A percentile compares a stretch with the other conserved stretches of the same genome.
Evolutionary conservation across 2,329 filamentous ascomycete species (phyloP).

Genomic region (Epichloe baconii): DNA sequence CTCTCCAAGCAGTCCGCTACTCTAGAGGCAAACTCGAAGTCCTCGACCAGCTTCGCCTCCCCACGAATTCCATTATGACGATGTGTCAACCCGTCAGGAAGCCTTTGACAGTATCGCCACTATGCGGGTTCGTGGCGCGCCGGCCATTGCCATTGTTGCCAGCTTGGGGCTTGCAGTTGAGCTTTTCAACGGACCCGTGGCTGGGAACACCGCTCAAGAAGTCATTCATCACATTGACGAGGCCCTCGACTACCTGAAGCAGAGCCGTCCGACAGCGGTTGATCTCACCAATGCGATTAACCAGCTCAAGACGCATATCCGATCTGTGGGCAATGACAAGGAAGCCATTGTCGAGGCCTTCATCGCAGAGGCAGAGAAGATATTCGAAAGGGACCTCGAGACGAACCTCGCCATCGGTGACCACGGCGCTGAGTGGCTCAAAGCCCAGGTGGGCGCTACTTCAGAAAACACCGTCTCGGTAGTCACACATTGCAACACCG

Average conservation of each 20-base stretch:
- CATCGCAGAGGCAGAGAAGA: slow-evolving; percentile 68
- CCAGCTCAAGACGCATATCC: slow-evolving; percentile 57
- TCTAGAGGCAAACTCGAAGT: slow-evolving; percentile 58
- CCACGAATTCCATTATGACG: slow-evolving; percentile 67
- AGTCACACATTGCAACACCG: slow-evolving; percentile 95
- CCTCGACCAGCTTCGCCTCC: slow-evolving; percentile 71
- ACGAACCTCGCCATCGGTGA: slow-evolving; percentile 81
- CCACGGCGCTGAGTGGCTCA: slow-evolving; percentile 73
- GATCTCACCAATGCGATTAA: slow-evolving; percentile 83
- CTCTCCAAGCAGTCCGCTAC: slow-evolving; percentile 68
- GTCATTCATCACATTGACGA: slow-evolving; percentile 59
- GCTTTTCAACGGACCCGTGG: slow-evolving; percentile 41
- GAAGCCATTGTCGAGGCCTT: slow-evolving; percentile 54
- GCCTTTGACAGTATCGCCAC: slow-evolving; percentile 73
- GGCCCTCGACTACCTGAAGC: slow-evolving; percentile 75
- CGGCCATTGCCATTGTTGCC: slow-evolving; percentile 96
- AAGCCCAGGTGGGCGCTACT: slow-evolving; percentile 39
- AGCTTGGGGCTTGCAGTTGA: slow-evolving; percentile 81
- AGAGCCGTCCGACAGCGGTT: slow-evolving; percentile 84
- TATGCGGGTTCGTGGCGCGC: slow-evolving; percentile 69
- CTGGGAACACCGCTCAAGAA: slow-evolving; percentile 35
- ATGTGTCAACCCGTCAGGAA: slow-evolving; percentile 55
- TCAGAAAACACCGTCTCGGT: slow-evolving; percentile 51
- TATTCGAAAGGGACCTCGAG: slow-evolving; percentile 73
- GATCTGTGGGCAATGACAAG: slow-evolving; percentile 31